Conservation (phyloP, 768 basidiomycete species). For the Auriscalpium vulgare region DNA sequence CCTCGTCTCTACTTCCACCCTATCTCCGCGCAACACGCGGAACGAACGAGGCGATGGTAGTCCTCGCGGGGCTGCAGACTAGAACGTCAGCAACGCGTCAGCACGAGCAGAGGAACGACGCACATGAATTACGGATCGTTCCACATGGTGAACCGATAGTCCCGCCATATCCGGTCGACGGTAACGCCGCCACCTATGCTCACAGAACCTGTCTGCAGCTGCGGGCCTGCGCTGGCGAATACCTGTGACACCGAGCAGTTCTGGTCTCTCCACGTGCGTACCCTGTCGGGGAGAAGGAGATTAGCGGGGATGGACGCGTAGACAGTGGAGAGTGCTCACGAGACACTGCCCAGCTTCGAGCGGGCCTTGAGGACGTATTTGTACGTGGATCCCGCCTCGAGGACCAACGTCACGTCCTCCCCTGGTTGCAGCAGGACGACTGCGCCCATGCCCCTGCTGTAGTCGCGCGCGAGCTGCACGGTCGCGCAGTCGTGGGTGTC, state of each 20-base stretch:
- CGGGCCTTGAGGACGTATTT: constrained; percentile 61
- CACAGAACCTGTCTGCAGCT: constrained; percentile 25
- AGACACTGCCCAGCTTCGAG: constrained; percentile 60
- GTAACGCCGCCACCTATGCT: constrained; percentile 44
- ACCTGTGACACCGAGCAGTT: constrained; percentile 55
- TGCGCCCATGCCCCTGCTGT: constrained; percentile 46
- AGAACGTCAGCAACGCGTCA: neutral
- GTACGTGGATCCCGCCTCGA: constrained; percentile 63
- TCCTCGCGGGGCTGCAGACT: neutral
- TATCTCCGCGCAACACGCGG: no score
- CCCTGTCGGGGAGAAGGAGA: constrained; percentile 28
- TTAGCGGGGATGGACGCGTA: neutral
- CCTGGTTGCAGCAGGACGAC: constrained; percentile 52
- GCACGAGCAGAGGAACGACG: neutral
- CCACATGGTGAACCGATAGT: constrained; percentile 59
- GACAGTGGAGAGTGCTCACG: constrained; percentile 35
- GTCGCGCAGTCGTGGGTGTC: constrained; percentile 59
- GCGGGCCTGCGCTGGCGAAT: constrained; percentile 33
- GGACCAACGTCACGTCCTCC: constrained; percentile 56
- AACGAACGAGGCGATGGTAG: no score
- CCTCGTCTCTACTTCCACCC: no score
- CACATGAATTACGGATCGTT: constrained; percentile 10
- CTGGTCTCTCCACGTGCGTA: constrained; percentile 58
- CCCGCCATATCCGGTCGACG: constrained; percentile 61
- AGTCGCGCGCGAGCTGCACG: constrained; percentile 57